phyloP scores from a whole-genome alignment of 179 eudicot species.

The Drosera spatulata region DNA sequence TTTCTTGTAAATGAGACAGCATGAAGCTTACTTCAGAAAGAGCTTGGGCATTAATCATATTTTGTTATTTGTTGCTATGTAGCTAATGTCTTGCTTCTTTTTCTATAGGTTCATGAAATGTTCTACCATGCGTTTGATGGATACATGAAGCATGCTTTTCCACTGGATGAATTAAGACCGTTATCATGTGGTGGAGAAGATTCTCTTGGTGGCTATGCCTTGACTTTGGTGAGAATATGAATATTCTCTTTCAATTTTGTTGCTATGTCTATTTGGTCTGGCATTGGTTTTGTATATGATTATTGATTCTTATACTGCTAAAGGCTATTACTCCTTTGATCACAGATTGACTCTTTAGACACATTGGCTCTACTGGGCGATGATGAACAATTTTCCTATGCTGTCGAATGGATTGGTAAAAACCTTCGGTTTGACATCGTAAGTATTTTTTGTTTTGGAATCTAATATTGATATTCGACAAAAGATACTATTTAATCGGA shows the following conservation, averaged over 20 bases:
- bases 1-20: no score
- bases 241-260: not conserved
- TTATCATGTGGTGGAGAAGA: slow-evolving; percentile 91
- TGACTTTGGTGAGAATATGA: slow-evolving; percentile 58
- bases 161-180: slow-evolving; percentile 88
- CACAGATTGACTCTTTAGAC: slow-evolving; percentile 89
- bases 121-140: slow-evolving; percentile 97
- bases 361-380: slow-evolving; percentile 94
- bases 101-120: slow-evolving; percentile 73
- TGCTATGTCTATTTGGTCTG: no score
- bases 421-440: slow-evolving; percentile 97
- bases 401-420: slow-evolving; percentile 97
- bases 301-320: not conserved
- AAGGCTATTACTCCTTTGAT: slow-evolving; percentile 4
- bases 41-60: not conserved
- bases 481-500: no score
- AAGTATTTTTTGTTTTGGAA: slow-evolving; percentile 23
- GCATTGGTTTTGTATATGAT: not conserved
- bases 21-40: no score
- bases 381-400: slow-evolving; percentile 54
- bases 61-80: not conserved
- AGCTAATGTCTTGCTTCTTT: slow-evolving; percentile 1
- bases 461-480: no score
- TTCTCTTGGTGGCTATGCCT: slow-evolving; percentile 95
- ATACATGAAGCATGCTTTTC: slow-evolving; percentile 94